Percentiles rank a stretch among this genome's conserved stretches.
phyloP scores from a whole-genome alignment of 2,329 filamentous ascomycete genomes.

The Sporothrix euskadiensis region DNA sequence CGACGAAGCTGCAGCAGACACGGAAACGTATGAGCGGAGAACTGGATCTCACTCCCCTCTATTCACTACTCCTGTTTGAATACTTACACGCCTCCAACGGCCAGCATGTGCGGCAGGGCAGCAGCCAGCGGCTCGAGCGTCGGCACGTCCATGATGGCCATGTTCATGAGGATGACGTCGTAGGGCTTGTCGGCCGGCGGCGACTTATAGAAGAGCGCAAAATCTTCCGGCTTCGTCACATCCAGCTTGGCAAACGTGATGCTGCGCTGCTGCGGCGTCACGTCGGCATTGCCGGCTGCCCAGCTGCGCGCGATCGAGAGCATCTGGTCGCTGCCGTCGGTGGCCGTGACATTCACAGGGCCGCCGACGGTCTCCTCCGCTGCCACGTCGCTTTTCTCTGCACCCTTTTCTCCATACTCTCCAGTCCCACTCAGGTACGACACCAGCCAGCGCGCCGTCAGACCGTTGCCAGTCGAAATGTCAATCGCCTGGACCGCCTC shows the following conservation, averaged over 20 bases:
- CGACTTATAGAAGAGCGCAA: conserved; percentile 32
- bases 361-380: conserved; percentile 20
- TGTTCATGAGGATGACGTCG: conserved; percentile 50
- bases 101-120: conserved; percentile 45
- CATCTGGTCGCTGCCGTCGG: conserved; percentile 49
- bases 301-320: conserved; percentile 39
- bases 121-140: conserved; percentile 46
- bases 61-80: not conserved
- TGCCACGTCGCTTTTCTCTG: not conserved
- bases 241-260: conserved; percentile 43
- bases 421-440: conserved; percentile 26
- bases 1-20: conserved; percentile 41
- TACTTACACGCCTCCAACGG: conserved; percentile 41
- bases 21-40: not conserved
- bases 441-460: conserved; percentile 49
- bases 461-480: conserved; percentile 53
- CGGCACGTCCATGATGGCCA: conserved; percentile 52
- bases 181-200: conserved; percentile 35
- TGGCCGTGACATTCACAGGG: conserved; percentile 45
- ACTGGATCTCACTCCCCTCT: not conserved
- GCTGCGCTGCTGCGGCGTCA: conserved; percentile 27
- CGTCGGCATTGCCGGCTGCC: not conserved
- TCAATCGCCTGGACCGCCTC: conserved; percentile 45
- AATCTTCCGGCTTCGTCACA: conserved; percentile 41
- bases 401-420: not conserved